Evolutionary conservation across 371 early-diverging fungal genomes (phyloP).

Genomic region (Lichtheimia corymbifera): DNA sequence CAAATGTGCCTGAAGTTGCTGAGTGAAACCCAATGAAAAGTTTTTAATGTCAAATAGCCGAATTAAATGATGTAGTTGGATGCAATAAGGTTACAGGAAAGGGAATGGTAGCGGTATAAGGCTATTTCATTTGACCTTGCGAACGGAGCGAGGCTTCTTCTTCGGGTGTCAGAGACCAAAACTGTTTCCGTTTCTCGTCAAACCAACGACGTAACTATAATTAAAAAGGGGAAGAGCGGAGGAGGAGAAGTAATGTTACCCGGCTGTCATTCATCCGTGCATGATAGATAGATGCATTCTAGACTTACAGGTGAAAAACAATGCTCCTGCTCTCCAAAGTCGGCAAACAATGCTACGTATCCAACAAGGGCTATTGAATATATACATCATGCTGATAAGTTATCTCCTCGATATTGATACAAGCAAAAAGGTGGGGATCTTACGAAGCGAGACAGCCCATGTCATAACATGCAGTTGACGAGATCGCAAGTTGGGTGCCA

Average conservation of each 20-base stretch:
- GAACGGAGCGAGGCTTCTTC: constrained; percentile 44
- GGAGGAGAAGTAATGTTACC: background rate
- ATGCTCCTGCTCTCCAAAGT: constrained; percentile 47
- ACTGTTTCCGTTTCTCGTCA: constrained; percentile 32
- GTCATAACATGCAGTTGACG: constrained; percentile 41
- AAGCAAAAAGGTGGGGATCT: background rate
- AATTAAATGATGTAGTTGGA: too few species aligned
- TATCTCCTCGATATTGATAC: too few species aligned
- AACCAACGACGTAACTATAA: constrained; percentile 47
- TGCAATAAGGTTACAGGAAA: too few species aligned
- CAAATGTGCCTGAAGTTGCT: background rate
- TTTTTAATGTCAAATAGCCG: too few species aligned
- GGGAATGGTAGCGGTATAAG: background rate
- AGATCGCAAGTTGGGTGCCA: constrained; percentile 36
- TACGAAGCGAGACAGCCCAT: constrained; percentile 40
- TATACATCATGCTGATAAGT: too few species aligned
- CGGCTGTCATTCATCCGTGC: background rate
- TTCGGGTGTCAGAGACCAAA: constrained; percentile 43
- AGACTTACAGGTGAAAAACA: constrained; percentile 47
- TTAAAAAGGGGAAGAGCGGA: background rate
- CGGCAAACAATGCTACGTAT: constrained; percentile 50
- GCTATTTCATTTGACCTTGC: constrained; percentile 37
- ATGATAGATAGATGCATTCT: background rate
- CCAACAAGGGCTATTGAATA: constrained; percentile 30
- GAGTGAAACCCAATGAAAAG: too few species aligned